Evolutionary conservation across 1,139 yeast species (phyloP).

Genomic region (Candida albicans): DNA sequence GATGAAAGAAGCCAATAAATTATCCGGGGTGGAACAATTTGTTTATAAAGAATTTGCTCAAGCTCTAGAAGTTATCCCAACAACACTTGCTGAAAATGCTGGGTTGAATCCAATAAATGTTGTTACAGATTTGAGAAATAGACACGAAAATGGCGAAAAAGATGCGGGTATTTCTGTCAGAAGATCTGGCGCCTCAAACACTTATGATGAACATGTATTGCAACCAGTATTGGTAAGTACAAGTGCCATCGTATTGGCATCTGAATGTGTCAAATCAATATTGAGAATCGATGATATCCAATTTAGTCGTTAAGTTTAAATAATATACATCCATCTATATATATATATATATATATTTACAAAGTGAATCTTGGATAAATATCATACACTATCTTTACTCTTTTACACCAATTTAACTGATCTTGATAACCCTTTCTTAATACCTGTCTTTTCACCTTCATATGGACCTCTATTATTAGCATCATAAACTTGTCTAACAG

Average conservation of each 20-base stretch:
- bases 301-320: conserved; percentile 31
- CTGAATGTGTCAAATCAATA: conserved; percentile 94
- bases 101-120: conserved; percentile 94
- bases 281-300: conserved; percentile 96
- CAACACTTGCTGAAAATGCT: conserved; percentile 96
- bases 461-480: conserved; percentile 76
- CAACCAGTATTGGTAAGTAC: conserved; percentile 96
- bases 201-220: conserved; percentile 88
- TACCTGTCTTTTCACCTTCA: conserved; percentile 96
- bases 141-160: conserved; percentile 87
- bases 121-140: conserved; percentile 89
- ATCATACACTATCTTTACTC: background rate
- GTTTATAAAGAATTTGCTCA: conserved; percentile 96
- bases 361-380: background rate
- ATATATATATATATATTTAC: background rate
- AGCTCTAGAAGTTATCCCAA: conserved; percentile 94
- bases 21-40: conserved; percentile 90
- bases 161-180: conserved; percentile 96
- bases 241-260: conserved; percentile 89
- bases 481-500: conserved; percentile 85
- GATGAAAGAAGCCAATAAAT: conserved; percentile 70
- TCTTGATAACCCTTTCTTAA: conserved; percentile 85
- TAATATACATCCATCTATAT: conserved; percentile 1
- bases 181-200: conserved; percentile 90
- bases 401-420: conserved; percentile 68